A percentile compares a stretch with the other conserved stretches of the same genome.
These are phyloP conservation scores for Penicillium alfredii DNA, from an alignment of 495 filamentous ascomycete species.

Conservation along the genomic window DNA sequence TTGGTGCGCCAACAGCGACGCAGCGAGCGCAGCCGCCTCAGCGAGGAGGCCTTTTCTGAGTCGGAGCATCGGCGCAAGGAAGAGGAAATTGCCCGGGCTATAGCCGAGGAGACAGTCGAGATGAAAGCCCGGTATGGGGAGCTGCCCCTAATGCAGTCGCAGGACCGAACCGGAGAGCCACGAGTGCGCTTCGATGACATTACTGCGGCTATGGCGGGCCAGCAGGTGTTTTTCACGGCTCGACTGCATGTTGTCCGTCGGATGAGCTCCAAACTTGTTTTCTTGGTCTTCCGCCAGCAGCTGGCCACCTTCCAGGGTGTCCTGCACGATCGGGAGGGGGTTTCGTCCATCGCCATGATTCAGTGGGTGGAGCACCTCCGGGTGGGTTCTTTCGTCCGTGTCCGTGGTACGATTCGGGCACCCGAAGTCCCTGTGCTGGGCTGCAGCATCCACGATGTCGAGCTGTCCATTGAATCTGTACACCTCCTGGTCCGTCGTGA, in stretches of 20 bases:
- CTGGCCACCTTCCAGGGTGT: conserved; percentile 72
- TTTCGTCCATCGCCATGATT: conserved; percentile 52
- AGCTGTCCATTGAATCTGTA: conserved; percentile 42
- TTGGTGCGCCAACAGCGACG: conserved; percentile 40
- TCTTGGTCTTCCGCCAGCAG: conserved; percentile 81
- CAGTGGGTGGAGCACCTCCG: conserved; percentile 67
- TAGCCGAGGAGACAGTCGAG: conserved; percentile 40
- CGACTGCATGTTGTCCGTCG: conserved; percentile 77
- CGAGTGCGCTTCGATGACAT: conserved; percentile 48
- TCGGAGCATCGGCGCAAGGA: conserved; percentile 40
- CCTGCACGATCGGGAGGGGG: conserved; percentile 49
- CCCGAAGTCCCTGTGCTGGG: conserved; percentile 51
- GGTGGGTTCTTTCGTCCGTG: conserved; percentile 59
- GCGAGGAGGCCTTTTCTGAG: conserved; percentile 48
- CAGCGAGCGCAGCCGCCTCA: conserved; percentile 41
- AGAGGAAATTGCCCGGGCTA: conserved; percentile 35
- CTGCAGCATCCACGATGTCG: conserved; percentile 53
- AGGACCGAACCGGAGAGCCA: conserved; percentile 28
- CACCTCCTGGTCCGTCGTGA: conserved; percentile 51
- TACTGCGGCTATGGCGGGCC: conserved; percentile 53
- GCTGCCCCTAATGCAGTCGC: conserved; percentile 47
- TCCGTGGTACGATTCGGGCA: conserved; percentile 58
- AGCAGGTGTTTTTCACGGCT: conserved; percentile 70
- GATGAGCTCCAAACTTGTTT: conserved; percentile 84
- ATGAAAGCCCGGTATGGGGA: conserved; percentile 58